Base-by-base conservation (phyloP, 306 rosid genomes). In the Ziziphus jujuba region DNA sequence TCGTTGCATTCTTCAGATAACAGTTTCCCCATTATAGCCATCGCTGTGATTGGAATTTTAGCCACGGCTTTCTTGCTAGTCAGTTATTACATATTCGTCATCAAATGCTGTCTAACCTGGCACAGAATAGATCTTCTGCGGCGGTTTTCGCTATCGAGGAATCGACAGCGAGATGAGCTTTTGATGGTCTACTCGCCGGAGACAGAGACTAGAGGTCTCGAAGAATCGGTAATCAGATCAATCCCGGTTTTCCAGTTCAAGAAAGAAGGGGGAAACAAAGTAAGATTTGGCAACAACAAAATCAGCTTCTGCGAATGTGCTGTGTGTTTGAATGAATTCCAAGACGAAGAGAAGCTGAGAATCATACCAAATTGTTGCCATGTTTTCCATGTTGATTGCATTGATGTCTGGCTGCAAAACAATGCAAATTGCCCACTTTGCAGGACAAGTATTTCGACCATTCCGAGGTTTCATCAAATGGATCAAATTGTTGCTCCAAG, bases 341-440 rank as follows among this genome's bases (percentile, higher is more conserved):
- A 79, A 63, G 84, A 88, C 45, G 81, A 80, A 34, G 97, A 95
- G 70, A 95, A 84, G 68, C 85, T 95, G 1, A 81, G 97, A 72
- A 79, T 88, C 17, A 90, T 90, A 67, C 99, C 97, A 13, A 82
- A 87, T 53, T 95, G 99, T 59, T 70, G 84, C 70, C 97, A 95
- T 63, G 71, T 85, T 8, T 95, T 95, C 53, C 99, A 95, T 73
- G 88, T 90, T 60, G 97, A 90, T 75, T 95, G 99, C 80, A 88
- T 95, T 45, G 99, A 95, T 56, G 87, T 90, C 54, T 90, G 99
- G 99, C 95, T 95, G 48, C 96, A 86, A 68, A 80, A 53, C 77
- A 90, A 84, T 77, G 86, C 96, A n/a, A 95, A 90, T 79, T 95
- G 99, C 77, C 99, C 97, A 31, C 97, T 95, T 57, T 95, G 99